phyloP scores from a whole-genome alignment of 2,329 filamentous ascomycete genomes.

The Fonsecaea multimorphosa region DNA sequence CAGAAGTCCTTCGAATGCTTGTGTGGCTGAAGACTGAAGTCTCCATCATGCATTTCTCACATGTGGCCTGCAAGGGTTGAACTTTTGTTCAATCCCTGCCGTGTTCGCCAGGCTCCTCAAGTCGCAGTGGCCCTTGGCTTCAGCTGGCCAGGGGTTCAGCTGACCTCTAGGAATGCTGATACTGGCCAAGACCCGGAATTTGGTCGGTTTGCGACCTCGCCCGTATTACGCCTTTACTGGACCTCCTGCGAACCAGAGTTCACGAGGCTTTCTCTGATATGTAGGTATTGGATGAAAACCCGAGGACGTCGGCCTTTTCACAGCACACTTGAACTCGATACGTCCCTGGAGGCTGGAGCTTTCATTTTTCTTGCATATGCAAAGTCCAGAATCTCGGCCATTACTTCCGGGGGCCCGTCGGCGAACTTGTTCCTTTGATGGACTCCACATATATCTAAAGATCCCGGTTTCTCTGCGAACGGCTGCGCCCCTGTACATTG shows the following conservation, averaged over 20 bases:
- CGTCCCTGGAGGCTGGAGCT: not conserved
- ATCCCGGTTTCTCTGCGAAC: not conserved
- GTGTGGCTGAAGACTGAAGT: not conserved
- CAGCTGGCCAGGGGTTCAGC: slow-evolving; percentile 13
- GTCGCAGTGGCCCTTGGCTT: slow-evolving; percentile 1
- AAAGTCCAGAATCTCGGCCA: not conserved
- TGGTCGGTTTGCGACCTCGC: not conserved
- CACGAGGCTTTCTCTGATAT: slow-evolving; percentile 2
- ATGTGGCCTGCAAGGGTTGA: slow-evolving; percentile 2
- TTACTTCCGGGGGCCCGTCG: not conserved
- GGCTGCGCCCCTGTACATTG: not conserved
- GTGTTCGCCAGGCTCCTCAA: not conserved
- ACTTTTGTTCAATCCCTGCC: slow-evolving; percentile 18
- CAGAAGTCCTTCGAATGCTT: not conserved
- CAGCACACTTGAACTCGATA: not conserved
- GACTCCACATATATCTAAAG: not conserved
- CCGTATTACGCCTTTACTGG: not conserved
- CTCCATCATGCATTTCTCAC: not conserved
- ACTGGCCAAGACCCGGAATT: slow-evolving; percentile 15
- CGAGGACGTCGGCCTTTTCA: not conserved
- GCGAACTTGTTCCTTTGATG: not conserved
- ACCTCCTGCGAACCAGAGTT: not conserved
- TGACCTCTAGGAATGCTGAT: slow-evolving; percentile 7
- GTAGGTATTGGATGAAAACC: not conserved
- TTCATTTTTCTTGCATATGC: not conserved